Percentiles rank a stretch among this genome's conserved stretches.
These are phyloP conservation scores for Colletotrichum falcatum DNA, from an alignment of 2,329 filamentous ascomycete genomes.

Conservation along the genomic window DNA sequence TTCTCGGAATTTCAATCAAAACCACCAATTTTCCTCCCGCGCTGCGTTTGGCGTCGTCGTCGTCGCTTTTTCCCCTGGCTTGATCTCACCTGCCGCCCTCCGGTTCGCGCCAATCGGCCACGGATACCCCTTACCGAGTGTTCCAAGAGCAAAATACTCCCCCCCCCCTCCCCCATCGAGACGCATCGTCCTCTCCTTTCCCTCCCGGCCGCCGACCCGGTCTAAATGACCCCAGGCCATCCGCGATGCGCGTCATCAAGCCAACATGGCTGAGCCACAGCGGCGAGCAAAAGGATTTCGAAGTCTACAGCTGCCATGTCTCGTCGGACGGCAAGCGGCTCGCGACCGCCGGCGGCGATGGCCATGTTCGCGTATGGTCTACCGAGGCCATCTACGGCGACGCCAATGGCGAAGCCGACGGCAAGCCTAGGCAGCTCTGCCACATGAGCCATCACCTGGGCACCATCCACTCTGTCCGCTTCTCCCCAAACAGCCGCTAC, in stretches of 20 bases:
- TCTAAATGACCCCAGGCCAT: constrained; percentile 32
- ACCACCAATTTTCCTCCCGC: constrained; percentile 20
- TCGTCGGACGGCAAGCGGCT: constrained; percentile 93
- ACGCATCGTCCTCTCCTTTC: background rate
- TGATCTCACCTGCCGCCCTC: background rate
- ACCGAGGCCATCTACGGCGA: constrained; percentile 90
- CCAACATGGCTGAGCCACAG: constrained; percentile 96
- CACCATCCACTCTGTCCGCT: constrained; percentile 96
- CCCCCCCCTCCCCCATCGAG: background rate
- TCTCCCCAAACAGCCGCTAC: constrained; percentile 94
- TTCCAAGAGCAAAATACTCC: background rate
- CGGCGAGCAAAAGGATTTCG: constrained; percentile 97
- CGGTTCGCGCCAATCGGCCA: constrained; percentile 1
- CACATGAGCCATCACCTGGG: constrained; percentile 99
- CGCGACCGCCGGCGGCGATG: constrained; percentile 95
- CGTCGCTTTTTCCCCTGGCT: background rate
- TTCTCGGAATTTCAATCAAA: constrained; percentile 35
- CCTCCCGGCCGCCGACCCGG: background rate
- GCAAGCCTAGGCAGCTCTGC: constrained; percentile 89
- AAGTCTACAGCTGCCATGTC: constrained; percentile 98
- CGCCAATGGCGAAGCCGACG: constrained; percentile 31
- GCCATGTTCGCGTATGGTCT: constrained; percentile 97
- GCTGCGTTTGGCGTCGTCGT: background rate
- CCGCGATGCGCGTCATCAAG: constrained; percentile 86
- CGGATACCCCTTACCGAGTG: background rate